phyloP scores from a whole-genome alignment of 2,329 filamentous ascomycete species.

The Aspergillus awamori region DNA sequence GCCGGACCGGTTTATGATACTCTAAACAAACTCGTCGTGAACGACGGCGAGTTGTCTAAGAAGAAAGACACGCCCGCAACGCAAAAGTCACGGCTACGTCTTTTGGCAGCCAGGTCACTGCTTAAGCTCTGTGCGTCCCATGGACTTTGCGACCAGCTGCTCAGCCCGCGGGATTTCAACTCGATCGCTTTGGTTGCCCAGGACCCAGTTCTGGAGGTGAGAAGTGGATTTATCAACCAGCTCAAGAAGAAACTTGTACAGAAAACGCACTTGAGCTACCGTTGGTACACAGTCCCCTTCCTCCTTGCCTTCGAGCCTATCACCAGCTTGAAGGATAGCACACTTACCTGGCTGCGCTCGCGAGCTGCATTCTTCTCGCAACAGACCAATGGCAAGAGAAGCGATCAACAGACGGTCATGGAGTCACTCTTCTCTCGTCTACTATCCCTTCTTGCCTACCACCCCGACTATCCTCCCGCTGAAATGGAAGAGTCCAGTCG shows the following conservation, averaged over 20 bases:
- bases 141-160: conserved; percentile 70
- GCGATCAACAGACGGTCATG: conserved; percentile 63
- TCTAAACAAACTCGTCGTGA: conserved; percentile 72
- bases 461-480: conserved; percentile 73
- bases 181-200: conserved; percentile 78
- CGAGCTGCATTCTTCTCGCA: conserved; percentile 68
- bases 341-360: conserved; percentile 87
- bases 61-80: conserved; percentile 72
- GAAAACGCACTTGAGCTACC: conserved; percentile 70
- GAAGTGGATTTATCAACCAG: conserved; percentile 77
- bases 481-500: conserved; percentile 48
- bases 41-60: conserved; percentile 79
- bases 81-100: conserved; percentile 78
- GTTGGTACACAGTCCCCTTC: conserved; percentile 90
- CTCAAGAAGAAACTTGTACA: conserved; percentile 70
- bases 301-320: conserved; percentile 88
- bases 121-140: conserved; percentile 82
- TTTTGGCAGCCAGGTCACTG: conserved; percentile 76
- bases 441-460: conserved; percentile 85
- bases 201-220: conserved; percentile 72
- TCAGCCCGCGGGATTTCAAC: conserved; percentile 77
- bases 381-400: conserved; percentile 40
- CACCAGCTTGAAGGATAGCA: conserved; percentile 69
- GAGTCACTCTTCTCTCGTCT: conserved; percentile 81
- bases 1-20: conserved; percentile 75